Base-by-base conservation (phyloP, 2,329 filamentous ascomycete genomes). In the Mollisia scopiformis region DNA sequence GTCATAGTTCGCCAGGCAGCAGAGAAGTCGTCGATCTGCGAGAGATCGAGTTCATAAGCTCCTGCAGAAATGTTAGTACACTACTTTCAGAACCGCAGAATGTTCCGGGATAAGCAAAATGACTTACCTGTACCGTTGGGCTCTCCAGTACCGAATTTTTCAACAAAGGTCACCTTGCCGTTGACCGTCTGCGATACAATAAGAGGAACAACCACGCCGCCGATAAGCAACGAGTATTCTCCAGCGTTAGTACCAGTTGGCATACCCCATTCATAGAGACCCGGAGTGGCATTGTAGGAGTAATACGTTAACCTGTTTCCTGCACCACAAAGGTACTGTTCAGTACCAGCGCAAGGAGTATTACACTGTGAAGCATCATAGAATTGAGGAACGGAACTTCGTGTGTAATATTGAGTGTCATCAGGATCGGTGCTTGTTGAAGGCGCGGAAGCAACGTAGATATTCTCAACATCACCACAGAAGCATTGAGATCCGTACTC, bases 1-100 rank as follows among this genome's bases (percentile, higher is more conserved):
- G 23, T 61, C 58, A 63, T 61, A 37, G 80, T 75, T 35, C 84
- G 78, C 83, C 85, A 89, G 1, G 82, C 84, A 31, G 73, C 74
- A 28, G 74, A 73, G 64, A 84, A 85, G 72, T 87, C 78, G 66
- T 79, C 75, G 51, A 83, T 73, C 49, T 79, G 75, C 4, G 79
- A 79, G 0, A 85, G 78, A 67, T 89, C 87, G 27, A 88, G 77
- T 67, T 89, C 86, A 68, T 88, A 89, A 6, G 85, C 83, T 30
- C 87, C n/a, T n/a, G n/a, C n/a, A n/a, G n/a, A n/a, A n/a, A n/a
- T n/a, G n/a, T n/a, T n/a, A n/a, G n/a, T n/a, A n/a, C n/a, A n/a
- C n/a, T n/a, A n/a, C n/a, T n/a, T n/a, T n/a, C n/a, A n/a, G n/a
- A n/a, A n/a, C n/a, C n/a, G n/a, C n/a, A n/a, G n/a, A n/a, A n/a